These are phyloP conservation scores for Cyberlindnera mycetangii DNA, from an alignment of 805 yeast species.

Conservation along the genomic window DNA sequence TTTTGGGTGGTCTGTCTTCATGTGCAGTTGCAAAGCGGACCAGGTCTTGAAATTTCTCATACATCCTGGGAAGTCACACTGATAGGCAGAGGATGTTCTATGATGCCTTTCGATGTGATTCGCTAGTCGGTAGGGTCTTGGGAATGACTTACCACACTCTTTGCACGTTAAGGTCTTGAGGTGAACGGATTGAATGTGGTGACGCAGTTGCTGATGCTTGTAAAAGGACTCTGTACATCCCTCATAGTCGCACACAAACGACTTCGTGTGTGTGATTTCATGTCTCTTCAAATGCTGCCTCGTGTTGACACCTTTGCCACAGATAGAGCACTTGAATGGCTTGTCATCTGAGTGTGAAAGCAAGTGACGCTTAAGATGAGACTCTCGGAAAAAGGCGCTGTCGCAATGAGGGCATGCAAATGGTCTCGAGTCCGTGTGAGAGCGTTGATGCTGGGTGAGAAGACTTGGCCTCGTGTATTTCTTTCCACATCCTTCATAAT, in stretches of 20 bases:
- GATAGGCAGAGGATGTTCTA: constrained; percentile 49
- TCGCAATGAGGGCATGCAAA: constrained; percentile 66
- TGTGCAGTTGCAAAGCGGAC: constrained; percentile 71
- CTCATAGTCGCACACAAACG: constrained; percentile 57
- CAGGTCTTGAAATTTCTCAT: constrained; percentile 59
- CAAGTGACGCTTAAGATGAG: constrained; percentile 76
- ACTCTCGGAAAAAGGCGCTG: constrained; percentile 65
- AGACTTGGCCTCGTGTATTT: constrained; percentile 79
- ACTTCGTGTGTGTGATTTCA: constrained; percentile 71
- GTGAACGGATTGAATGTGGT: constrained; percentile 68
- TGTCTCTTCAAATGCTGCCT: constrained; percentile 81
- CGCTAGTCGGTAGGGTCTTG: constrained; percentile 60
- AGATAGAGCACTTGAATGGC: constrained; percentile 68
- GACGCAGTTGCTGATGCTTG: constrained; percentile 71
- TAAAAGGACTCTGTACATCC: constrained; percentile 67
- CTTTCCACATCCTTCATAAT: constrained; percentile 64
- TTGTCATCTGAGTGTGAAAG: constrained; percentile 63
- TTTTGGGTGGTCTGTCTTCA: constrained; percentile 71
- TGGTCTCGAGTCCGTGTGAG: constrained; percentile 79
- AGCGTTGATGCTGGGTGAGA: constrained; percentile 73
- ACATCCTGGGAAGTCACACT: constrained; percentile 65
- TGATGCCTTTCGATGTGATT: constrained; percentile 70
- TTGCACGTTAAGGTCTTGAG: constrained; percentile 50
- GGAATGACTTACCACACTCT: constrained; percentile 62
- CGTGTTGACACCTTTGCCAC: constrained; percentile 82